Conservation (phyloP, 2,329 filamentous ascomycete species). For the Colletotrichum truncatum region DNA sequence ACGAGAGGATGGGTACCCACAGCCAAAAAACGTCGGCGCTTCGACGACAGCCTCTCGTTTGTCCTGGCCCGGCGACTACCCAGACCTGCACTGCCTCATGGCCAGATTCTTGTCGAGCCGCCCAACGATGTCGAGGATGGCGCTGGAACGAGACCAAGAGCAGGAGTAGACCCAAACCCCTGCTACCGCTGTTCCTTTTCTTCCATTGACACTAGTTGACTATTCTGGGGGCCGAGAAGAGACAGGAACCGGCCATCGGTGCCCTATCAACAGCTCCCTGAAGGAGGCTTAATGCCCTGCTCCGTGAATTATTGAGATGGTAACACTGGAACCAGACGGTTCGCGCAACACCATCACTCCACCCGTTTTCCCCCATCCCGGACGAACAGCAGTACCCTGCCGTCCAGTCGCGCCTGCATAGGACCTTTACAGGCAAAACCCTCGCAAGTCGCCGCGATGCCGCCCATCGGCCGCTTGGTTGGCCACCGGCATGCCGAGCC, state of each 20-base stretch:
- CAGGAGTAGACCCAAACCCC: too few relatives aligned
- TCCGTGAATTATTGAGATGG: not conserved
- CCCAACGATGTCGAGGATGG: slow-evolving; percentile 3
- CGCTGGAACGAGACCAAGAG: not conserved
- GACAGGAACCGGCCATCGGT: not conserved
- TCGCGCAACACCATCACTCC: slow-evolving; percentile 20
- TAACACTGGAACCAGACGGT: slow-evolving; percentile 1
- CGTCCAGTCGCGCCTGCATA: slow-evolving; percentile 16
- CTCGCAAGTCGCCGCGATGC: slow-evolving; percentile 24
- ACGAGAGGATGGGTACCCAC: not conserved
- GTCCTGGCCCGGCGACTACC: slow-evolving; percentile 30
- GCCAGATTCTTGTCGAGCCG: slow-evolving; percentile 6
- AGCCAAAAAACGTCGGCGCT: slow-evolving; percentile 37
- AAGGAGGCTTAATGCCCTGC: not conserved
- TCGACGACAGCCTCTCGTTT: slow-evolving; percentile 44
- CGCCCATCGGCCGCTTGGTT: slow-evolving; percentile 26
- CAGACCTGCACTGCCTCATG: slow-evolving; percentile 42
- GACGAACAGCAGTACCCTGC: slow-evolving; percentile 6
- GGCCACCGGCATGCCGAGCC: slow-evolving; percentile 19
- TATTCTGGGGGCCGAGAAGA: not conserved
- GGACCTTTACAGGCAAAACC: slow-evolving; percentile 3
- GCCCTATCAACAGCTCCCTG: slow-evolving; percentile 2
- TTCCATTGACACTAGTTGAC: not conserved
- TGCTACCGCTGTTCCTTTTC: too few relatives aligned
- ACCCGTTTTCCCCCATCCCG: not conserved